Percentiles rank a stretch among this genome's conserved stretches.
These are phyloP conservation scores for Entomortierella chlamydospora DNA, from an alignment of 192 early-diverging fungal genomes.

Conservation along the genomic window DNA sequence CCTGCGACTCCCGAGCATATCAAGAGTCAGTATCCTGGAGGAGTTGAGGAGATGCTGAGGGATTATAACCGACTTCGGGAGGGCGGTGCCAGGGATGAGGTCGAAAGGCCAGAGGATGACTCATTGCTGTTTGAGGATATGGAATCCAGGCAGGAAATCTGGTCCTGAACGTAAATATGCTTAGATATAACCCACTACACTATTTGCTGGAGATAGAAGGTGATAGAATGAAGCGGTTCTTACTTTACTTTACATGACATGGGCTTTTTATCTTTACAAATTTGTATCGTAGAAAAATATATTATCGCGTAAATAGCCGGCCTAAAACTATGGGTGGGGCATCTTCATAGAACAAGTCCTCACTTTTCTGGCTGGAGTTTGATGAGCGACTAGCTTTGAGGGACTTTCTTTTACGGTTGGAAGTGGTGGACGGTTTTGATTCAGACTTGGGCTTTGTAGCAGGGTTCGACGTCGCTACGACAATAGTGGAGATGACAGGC, in stretches of 20 bases:
- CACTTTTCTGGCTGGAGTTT: background rate
- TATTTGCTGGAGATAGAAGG: too few relatives aligned
- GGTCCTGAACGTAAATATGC: background rate
- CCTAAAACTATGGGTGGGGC: background rate
- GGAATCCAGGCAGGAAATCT: constrained; percentile 16
- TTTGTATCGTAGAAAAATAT: too few relatives aligned
- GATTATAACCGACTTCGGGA: constrained; percentile 23
- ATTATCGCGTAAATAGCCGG: background rate
- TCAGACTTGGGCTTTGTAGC: too few relatives aligned
- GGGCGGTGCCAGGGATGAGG: background rate
- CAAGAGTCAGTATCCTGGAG: constrained; percentile 32
- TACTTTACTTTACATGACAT: too few relatives aligned
- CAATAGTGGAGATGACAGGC: background rate
- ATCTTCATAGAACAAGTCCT: background rate
- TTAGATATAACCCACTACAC: too few relatives aligned
- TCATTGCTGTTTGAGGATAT: background rate
- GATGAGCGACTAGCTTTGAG: background rate
- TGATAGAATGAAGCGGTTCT: too few relatives aligned
- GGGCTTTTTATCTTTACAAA: too few relatives aligned
- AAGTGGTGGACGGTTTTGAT: too few relatives aligned
- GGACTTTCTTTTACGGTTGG: background rate
- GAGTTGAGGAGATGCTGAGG: constrained; percentile 27
- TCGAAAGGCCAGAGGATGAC: background rate
- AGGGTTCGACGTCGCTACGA: background rate
- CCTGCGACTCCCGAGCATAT: constrained; percentile 36